These are phyloP conservation scores for Nemania diffusa DNA, from an alignment of 2,329 filamentous ascomycete species.

Conservation along the genomic window DNA sequence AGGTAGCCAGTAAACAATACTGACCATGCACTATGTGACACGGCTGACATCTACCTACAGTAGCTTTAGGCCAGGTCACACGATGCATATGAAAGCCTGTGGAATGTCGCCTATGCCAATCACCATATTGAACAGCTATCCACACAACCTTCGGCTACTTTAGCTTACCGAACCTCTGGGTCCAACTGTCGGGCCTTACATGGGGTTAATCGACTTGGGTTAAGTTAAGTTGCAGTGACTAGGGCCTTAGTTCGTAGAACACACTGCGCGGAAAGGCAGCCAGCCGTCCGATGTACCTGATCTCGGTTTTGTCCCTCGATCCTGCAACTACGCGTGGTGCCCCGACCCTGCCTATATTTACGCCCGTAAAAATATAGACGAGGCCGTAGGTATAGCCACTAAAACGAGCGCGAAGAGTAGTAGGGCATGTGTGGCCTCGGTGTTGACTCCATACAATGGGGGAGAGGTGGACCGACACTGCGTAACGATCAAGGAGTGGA, in stretches of 20 bases:
- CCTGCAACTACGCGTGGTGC: constrained; percentile 50
- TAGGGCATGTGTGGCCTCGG: constrained; percentile 32
- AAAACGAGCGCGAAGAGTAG: not conserved
- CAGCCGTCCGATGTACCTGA: constrained; percentile 49
- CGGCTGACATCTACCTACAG: constrained; percentile 15
- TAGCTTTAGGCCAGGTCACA: constrained; percentile 23
- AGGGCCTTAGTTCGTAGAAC: constrained; percentile 37
- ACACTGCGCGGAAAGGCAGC: constrained; percentile 43
- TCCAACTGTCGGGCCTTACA: constrained; percentile 32
- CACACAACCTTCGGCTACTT: constrained; percentile 28
- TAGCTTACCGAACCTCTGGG: constrained; percentile 35
- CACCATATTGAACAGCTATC: constrained; percentile 6
- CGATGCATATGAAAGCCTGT: constrained; percentile 22
- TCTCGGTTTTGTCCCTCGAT: constrained; percentile 50
- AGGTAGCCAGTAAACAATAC: constrained; percentile 19
- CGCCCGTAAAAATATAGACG: constrained; percentile 46
- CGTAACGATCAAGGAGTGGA: constrained; percentile 13
- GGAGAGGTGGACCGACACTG: constrained; percentile 19
- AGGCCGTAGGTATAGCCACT: constrained; percentile 11
- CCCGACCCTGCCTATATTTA: constrained; percentile 45
- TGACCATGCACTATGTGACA: constrained; percentile 25
- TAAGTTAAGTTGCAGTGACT: constrained; percentile 18
- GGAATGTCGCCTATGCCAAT: constrained; percentile 31
- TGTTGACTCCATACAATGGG: constrained; percentile 30
- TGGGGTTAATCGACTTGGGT: constrained; percentile 17